These are phyloP conservation scores for Suhomyces atakaporum DNA, from an alignment of 1,139 yeast species.

Conservation along the genomic window DNA sequence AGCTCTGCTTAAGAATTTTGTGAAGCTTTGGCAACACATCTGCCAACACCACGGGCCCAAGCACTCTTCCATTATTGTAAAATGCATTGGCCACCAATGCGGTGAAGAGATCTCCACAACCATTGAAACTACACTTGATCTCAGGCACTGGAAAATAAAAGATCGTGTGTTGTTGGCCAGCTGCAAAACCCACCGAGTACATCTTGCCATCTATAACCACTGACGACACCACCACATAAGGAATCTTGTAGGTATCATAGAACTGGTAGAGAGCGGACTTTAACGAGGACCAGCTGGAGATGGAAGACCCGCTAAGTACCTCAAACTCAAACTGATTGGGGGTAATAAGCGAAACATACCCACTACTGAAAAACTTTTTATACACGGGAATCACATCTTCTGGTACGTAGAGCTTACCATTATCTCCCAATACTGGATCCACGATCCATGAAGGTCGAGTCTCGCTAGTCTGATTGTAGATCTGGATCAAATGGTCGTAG, in stretches of 20 bases:
- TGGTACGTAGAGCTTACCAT: constrained; percentile 40
- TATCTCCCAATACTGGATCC: constrained; percentile 46
- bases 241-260: constrained; percentile 23
- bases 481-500: constrained; percentile 37
- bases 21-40: constrained; percentile 32
- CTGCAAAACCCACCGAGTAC: constrained; percentile 38
- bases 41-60: constrained; percentile 31
- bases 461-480: constrained; percentile 18
- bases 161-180: constrained; percentile 12
- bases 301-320: constrained; percentile 26
- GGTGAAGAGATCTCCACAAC: constrained; percentile 50
- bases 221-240: constrained; percentile 39
- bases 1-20: constrained; percentile 32
- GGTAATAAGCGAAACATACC: constrained; percentile 35
- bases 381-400: constrained; percentile 35
- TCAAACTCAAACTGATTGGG: constrained; percentile 48
- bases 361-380: constrained; percentile 26
- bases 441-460: constrained; percentile 32
- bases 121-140: constrained; percentile 42
- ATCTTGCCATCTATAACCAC: constrained; percentile 30
- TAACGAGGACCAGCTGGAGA: constrained; percentile 26
- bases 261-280: constrained; percentile 25
- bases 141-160: constrained; percentile 35
- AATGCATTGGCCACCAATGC: constrained; percentile 41
- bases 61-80: constrained; percentile 20